phyloP scores from a whole-genome alignment of 2,329 filamentous ascomycete species.

The Gyromitra esculenta region DNA sequence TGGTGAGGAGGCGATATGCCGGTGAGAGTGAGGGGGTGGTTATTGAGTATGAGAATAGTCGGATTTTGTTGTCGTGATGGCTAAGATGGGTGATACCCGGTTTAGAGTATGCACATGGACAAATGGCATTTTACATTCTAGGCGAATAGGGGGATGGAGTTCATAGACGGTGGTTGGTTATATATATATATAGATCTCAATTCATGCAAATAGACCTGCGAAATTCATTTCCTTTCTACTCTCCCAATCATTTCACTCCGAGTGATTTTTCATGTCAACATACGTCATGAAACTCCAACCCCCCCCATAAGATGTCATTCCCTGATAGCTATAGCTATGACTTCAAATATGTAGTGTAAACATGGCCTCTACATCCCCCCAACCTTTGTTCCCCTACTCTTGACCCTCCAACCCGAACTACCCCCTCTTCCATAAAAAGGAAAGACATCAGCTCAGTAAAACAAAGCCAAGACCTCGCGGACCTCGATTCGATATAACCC shows the following conservation, averaged over 20 bases:
- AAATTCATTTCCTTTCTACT: not conserved
- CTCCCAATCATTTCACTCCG: not conserved
- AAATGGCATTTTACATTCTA: not conserved
- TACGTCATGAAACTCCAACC: not conserved
- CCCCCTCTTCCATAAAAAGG: not conserved
- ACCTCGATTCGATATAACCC: not conserved
- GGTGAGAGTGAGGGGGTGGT: conserved; percentile 70
- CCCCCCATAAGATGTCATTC: not conserved
- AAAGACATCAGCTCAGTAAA: not conserved
- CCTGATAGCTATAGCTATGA: not conserved
- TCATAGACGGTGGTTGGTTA: not conserved
- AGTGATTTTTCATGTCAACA: not conserved
- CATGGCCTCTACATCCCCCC: not conserved
- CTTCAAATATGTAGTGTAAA: not conserved
- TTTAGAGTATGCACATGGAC: not conserved
- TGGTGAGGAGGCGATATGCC: conserved; percentile 77
- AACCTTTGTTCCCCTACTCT: not conserved
- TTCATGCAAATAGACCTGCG: too few species aligned
- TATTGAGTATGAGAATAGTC: conserved; percentile 75
- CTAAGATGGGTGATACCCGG: not conserved
- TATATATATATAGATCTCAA: conserved; percentile 2
- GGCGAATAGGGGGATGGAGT: not conserved
- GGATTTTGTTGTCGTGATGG: conserved; percentile 68
- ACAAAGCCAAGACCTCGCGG: not conserved
- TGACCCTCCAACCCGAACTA: not conserved